Evolutionary conservation across 495 filamentous ascomycete species (phyloP).

Genomic region (Podospora pseudopauciseta): DNA sequence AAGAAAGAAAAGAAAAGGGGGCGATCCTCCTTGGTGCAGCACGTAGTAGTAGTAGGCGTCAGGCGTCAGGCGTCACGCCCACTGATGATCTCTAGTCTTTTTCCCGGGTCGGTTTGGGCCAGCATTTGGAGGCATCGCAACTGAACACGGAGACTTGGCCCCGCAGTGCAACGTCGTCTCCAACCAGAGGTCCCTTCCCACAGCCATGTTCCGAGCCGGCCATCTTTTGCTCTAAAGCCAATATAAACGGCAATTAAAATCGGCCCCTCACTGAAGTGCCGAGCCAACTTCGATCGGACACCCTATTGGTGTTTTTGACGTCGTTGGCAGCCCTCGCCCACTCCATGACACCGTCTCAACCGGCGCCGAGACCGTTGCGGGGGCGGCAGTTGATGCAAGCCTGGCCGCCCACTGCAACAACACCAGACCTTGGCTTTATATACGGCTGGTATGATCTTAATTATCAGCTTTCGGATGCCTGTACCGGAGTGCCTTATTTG

Average conservation of each 20-base stretch:
- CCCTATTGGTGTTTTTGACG: not conserved
- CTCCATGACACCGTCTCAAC: not conserved
- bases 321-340: not conserved
- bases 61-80: not conserved
- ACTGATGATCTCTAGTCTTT: slow-evolving; percentile 6
- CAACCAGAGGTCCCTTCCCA: not conserved
- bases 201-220: not conserved
- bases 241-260: slow-evolving; percentile 24
- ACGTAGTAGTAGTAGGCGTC: no score
- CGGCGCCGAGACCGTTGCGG: not conserved
- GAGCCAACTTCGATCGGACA: not conserved
- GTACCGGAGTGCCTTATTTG: slow-evolving; percentile 12
- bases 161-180: slow-evolving; percentile 20
- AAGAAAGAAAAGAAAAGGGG: no score
- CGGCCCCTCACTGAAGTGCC: slow-evolving; percentile 10
- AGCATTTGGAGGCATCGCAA: slow-evolving; percentile 1
- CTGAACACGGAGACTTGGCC: slow-evolving; percentile 22
- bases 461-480: slow-evolving; percentile 12
- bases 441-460: slow-evolving; percentile 12
- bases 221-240: slow-evolving; percentile 12
- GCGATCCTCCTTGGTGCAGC: no score
- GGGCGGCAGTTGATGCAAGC: slow-evolving; percentile 10
- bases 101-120: slow-evolving; percentile 22
- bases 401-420: not conserved
- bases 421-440: not conserved